Base-by-base conservation (phyloP, 768 basidiomycete species). In the Butyriboletus loyo region DNA sequence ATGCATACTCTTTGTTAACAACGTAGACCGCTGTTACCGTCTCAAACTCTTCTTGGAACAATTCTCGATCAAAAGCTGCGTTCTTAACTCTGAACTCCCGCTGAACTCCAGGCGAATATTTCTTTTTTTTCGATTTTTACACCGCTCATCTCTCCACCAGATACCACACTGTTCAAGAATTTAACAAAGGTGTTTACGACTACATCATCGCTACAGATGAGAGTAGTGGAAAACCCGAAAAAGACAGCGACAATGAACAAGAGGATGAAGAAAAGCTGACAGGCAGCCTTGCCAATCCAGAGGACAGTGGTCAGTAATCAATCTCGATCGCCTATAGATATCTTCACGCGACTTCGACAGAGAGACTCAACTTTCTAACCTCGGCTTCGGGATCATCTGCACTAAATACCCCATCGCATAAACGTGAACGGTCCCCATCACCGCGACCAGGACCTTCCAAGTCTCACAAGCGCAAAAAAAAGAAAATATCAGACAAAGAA, bases 131-230 rank as follows among this genome's bases (percentile, higher is more conserved):
- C 4, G 4, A 14, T n/a, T 19, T 3, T 13, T 7, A 7, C n/a
- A 21, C 46, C 0, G 25, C 58, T 63, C 27, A 64, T 42, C 41
- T 14, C 25, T 7, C 5, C 1, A 21, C 34, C 14, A 93, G 92
- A 69, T 97, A 94, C 64, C 97, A 99, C 64, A 87, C 88, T 2
- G 97, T 99, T 1, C 95, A 99, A 62, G 97, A 98, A 70, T 99
- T 99, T 66, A 99, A 99, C 71, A 90, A 92, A 61, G 97, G 97
- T 2, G 92, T 97, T 8, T 98, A 98, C 62, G 94, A 99, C 67
- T 98, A 98, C 68, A 93, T 98, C 57, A 97, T 99, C 49, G 97
- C 97, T 1, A 96, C 95, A 10, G 96, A 98, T 65, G 97, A 98
- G 71, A 84, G 83, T 52, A 82, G 83, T 1, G 74, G 76, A 4